A percentile compares a stretch with the other conserved stretches of the same genome.
These are phyloP conservation scores for Lasiodiplodia gonubiensis DNA, from an alignment of 2,329 filamentous ascomycete genomes.

Conservation along the genomic window DNA sequence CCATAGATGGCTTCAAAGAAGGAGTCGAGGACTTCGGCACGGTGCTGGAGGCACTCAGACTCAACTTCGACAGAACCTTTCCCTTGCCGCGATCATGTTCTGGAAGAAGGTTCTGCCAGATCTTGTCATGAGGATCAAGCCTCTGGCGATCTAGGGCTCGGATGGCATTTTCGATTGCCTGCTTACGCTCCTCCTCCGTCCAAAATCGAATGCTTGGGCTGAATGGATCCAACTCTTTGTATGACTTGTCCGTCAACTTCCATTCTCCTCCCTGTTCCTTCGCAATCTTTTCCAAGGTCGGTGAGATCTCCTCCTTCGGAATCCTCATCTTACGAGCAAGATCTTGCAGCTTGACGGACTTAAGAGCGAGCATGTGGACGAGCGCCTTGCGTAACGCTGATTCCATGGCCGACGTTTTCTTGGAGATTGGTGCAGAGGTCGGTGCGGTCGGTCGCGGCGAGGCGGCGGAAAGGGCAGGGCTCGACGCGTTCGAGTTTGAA, in stretches of 20 bases:
- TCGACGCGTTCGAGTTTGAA: constrained; percentile 15
- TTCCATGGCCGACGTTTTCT: constrained; percentile 45
- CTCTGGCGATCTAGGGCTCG: constrained; percentile 67
- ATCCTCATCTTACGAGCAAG: constrained; percentile 56
- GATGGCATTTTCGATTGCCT: constrained; percentile 67
- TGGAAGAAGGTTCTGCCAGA: constrained; percentile 67
- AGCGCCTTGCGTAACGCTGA: constrained; percentile 44
- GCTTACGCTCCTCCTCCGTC: constrained; percentile 60
- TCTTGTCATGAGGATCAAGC: constrained; percentile 63
- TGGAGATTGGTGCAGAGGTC: constrained; percentile 48
- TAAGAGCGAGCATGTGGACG: constrained; percentile 61
- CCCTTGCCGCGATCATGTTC: constrained; percentile 67
- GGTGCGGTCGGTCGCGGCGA: constrained; percentile 35
- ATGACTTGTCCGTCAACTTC: constrained; percentile 61
- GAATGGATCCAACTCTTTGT: constrained; percentile 67
- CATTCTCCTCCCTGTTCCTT: constrained; percentile 13
- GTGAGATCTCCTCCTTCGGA: constrained; percentile 54
- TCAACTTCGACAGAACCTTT: constrained; percentile 64
- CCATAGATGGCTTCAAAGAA: constrained; percentile 10
- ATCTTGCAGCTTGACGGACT: constrained; percentile 54
- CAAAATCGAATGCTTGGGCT: constrained; percentile 61
- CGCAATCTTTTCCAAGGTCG: constrained; percentile 43
- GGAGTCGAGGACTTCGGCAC: constrained; percentile 26
- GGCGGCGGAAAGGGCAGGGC: constrained; percentile 21
- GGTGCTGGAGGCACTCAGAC: constrained; percentile 49